Base-by-base conservation (phyloP, 371 early-diverging fungal genomes). In the Lichtheimia ramosa region DNA sequence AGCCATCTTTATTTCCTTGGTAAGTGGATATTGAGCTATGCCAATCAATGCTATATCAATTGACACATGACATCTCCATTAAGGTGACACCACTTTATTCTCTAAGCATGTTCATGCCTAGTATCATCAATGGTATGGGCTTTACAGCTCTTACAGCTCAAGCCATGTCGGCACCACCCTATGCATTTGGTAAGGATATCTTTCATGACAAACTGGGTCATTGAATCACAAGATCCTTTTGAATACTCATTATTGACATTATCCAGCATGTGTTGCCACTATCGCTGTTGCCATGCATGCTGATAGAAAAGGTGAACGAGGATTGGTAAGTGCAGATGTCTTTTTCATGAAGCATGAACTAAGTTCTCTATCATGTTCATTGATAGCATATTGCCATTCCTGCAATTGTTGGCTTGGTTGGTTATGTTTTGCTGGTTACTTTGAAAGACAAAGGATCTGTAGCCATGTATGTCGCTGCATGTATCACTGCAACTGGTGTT, bases 231-330 rank as follows among this genome's bases (percentile, higher is more conserved):
- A 24, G 0, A 3, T 15, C 1, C 20, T 46, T 20, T 46, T 3
- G 56, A n/a, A 10, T 20, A 55, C 55, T 42, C 23, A 42, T 2
- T 15, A 43, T 56, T 34, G 34, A 16, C 5, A 42, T 34, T 20
- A 18, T 53, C 12, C 23, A 52, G 83, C 87, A 13, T 85, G 86
- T 59, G 39, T 81, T 20, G 65, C 84, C 43, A 77, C 85, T 23
- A 68, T 91, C 52, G 5, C 68, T n/a, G 58, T 79, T 24, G 81
- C 88, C 21, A 83, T 85, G 68, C 77, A 82, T 51, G 86, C 87
- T n/a, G 91, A 91, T 58, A 80, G 81, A 43, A 68, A 68, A 20
- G 61, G 74, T 39, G 84, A 85, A 25, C 85, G 89, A 46, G 89
- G 89, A n/a, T 34, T 34, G 34, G 34, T 34, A 34, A 34, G 34